Percentiles rank a stretch among this genome's conserved stretches.
Evolutionary conservation across 306 rosid genomes (phyloP).

Genomic region (Cajanus cajan): DNA sequence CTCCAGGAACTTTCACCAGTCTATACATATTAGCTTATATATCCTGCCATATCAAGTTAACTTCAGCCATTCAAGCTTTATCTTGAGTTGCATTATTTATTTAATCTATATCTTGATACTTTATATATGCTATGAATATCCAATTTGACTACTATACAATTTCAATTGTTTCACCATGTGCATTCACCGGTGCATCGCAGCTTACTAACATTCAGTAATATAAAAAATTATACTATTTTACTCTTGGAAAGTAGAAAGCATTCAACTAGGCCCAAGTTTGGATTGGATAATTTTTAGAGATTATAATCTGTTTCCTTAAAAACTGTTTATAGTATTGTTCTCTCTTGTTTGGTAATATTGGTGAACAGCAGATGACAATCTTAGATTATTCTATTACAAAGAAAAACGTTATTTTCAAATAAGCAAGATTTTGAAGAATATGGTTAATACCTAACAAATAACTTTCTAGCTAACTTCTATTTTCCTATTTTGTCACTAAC

Average conservation of each 20-base stretch:
- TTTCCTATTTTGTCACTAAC: background rate
- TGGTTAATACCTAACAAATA: background rate
- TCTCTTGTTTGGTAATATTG: background rate
- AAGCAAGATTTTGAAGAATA: background rate
- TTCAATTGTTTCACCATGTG: constrained; percentile 8
- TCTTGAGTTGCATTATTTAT: background rate
- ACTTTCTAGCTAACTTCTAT: background rate
- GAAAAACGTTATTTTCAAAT: background rate
- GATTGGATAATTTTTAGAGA: background rate
- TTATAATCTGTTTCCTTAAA: background rate
- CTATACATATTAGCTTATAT: background rate
- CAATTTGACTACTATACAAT: background rate
- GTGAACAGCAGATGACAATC: background rate
- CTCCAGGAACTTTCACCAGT: background rate
- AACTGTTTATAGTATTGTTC: background rate
- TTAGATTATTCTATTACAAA: background rate
- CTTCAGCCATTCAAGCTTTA: background rate
- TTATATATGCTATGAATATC: background rate
- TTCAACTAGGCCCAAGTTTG: background rate
- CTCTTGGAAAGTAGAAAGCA: constrained; percentile 14
- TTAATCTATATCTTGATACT: background rate
- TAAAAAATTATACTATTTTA: background rate
- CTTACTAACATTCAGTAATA: background rate
- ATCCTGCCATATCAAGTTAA: background rate
- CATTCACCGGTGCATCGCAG: background rate